phyloP scores from a whole-genome alignment of 208 protist genomes.

The Novymonas esmeraldas region DNA sequence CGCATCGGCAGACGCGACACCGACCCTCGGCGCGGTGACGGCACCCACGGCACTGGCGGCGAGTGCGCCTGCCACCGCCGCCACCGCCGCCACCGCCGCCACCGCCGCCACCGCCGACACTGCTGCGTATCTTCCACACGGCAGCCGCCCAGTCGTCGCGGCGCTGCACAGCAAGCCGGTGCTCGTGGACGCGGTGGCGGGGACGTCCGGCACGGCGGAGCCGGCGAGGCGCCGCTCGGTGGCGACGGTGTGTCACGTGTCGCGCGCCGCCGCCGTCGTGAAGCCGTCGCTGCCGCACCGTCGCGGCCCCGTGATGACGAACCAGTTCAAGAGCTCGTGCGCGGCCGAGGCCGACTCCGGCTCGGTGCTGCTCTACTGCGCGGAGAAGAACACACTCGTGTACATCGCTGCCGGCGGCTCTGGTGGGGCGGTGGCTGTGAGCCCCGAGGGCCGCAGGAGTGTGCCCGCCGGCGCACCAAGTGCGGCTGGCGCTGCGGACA shows the following conservation, averaged over 20 bases:
- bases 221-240: constrained; percentile 3
- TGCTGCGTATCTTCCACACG: constrained; percentile 5
- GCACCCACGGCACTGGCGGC: background rate
- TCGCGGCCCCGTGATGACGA: constrained; percentile 42
- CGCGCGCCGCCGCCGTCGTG: constrained; percentile 5
- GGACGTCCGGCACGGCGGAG: background rate
- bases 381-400: constrained; percentile 54
- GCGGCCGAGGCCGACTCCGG: constrained; percentile 34
- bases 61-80: background rate
- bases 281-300: constrained; percentile 4
- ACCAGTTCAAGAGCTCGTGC: constrained; percentile 66
- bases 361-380: constrained; percentile 49
- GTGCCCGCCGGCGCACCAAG: background rate
- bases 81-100: background rate
- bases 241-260: constrained; percentile 20
- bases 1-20: background rate
- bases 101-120: background rate
- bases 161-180: constrained; percentile 25
- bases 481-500: constrained; percentile 1
- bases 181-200: constrained; percentile 8
- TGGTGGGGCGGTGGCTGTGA: background rate
- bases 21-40: background rate
- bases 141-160: constrained; percentile 1
- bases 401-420: constrained; percentile 35
- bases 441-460: background rate